Base-by-base conservation (phyloP, 148 eudicot genomes). In the Rhododendron williamsianum region DNA sequence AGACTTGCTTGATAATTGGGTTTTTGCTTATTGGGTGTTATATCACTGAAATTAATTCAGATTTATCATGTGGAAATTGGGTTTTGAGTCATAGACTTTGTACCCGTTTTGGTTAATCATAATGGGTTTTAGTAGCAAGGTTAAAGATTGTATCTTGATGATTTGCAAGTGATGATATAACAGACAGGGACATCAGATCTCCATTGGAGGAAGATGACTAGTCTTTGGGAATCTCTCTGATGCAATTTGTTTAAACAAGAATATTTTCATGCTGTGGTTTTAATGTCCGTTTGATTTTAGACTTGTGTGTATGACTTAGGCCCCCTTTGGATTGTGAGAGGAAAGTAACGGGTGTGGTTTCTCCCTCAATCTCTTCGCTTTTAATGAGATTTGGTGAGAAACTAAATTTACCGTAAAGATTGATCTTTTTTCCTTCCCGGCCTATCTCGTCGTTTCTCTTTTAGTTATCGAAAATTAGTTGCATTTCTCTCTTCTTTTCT, bases 221-320 rank as follows among this genome's bases (percentile, higher is more conserved):
- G 87, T 85, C 89, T 83, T 82, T 88, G 89, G 89, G 87, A 88
- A 88, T 88, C 89, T 88, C 87, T 88, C 82, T 88, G 89, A 88
- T 88, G 87, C 89, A 85, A 27, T 77, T 77, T 83, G 58, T 43
- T 23, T 79, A 2, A 5, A 27, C 30, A 5, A 25, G 21, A 49
- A 48, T 56, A 19, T 3, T 18, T 80, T 13, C 6, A 15, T 49
- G 82, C 36, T 4, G 60, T 25, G 82, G 30, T 49, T 48, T 79
- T 79, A 9, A 27, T 25, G 23, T 25, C 38, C 19, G 1, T 48
- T 51, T 21, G 8, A 48, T 48, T 78, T 52, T 25, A 48, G 19
- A 78, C 45, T 1, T 48, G 9, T 78, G 4, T 48, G 6, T 10
- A 46, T 21, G 27, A 46, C 0, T 58, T 19, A 58, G 30, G 72